phyloP scores from a whole-genome alignment of 768 basidiomycete genomes.

The Trametes cingulata region DNA sequence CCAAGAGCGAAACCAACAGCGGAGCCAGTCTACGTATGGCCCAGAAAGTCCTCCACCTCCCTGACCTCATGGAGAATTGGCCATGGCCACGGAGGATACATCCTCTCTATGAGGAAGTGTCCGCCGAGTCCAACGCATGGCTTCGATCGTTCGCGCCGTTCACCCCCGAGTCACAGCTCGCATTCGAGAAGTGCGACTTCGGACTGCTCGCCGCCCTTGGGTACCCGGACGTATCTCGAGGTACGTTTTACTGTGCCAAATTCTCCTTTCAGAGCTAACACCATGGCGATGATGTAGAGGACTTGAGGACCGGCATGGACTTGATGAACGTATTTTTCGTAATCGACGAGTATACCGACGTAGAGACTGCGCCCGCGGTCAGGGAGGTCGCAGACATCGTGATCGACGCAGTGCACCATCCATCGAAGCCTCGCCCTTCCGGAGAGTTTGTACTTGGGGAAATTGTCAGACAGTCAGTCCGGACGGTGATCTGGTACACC shows the following conservation, averaged over 20 bases:
- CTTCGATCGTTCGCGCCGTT: conserved; percentile 30
- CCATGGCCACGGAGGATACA: conserved; percentile 34
- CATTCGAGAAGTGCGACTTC: conserved; percentile 32
- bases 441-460: conserved; percentile 27
- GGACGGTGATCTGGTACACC: too few relatives aligned
- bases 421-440: conserved; percentile 22
- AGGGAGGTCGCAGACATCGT: conserved; percentile 23
- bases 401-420: conserved; percentile 29
- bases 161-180: conserved; percentile 25
- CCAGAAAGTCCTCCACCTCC: conserved; percentile 15
- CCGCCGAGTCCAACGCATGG: conserved; percentile 32
- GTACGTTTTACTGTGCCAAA: not conserved
- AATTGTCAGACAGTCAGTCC: conserved; percentile 26
- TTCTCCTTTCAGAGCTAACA: not conserved
- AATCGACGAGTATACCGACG: conserved; percentile 31
- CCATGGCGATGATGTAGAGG: not conserved
- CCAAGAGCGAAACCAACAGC: too few relatives aligned
- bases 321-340: conserved; percentile 33
- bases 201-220: conserved; percentile 18
- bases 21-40: too few relatives aligned
- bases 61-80: conserved; percentile 32
- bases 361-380: not conserved
- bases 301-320: conserved; percentile 21
- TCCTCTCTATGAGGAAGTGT: conserved; percentile 28
- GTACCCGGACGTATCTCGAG: conserved; percentile 4